Evolutionary conservation across 176 grass and related monocot genomes (phyloP), one percentile per base, ranked within the genome.

Genomic region (Triticum aestivum): DNA sequence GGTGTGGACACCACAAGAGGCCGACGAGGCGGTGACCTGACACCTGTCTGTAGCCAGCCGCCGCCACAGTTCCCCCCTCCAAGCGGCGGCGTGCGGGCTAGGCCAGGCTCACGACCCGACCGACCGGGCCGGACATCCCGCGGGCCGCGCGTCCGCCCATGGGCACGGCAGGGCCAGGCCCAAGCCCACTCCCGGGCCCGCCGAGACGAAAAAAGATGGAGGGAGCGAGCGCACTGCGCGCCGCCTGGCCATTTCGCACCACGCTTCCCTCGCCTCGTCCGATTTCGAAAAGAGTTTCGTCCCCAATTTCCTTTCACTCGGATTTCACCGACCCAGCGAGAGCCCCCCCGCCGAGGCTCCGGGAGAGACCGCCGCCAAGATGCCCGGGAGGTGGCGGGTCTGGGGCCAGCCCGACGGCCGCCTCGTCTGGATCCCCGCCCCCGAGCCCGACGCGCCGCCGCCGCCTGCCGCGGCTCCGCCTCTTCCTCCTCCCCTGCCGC

Each of bases 321-420:
- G 42, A 76, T 49, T 49, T 14, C 45, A 49, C 45, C 45, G 45
- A 5, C 12, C 45, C 45, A 49, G 33, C 21, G 67, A 27, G 8
- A 41, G 82, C 10, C 47, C 51, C 51, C 69, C 39, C 5, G 30
- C 23, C 70, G 61, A 30, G 4, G 11, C 27, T 3, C 11, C 42
- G 15, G 0, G 51, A 18, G 37, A 20, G 23, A 62, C 5, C 33
- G 12, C 67, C 45, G 8, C 49, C 33, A 5, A 26, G 52, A 88
- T 88, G 87, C 81, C 30, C 39, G 59, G 74, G 5, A 88, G 56
- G 77, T 91, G 89, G 89, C 82, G 81, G 86, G 81, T 91, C 37
- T 85, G 76, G 61, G 49, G 37, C 69, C 38, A 61, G 14, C 77
- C 86, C 51, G 86, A 91, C 82, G 86, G 89, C n/a, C 33, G 62